Base-by-base conservation (phyloP, 106 monocot genomes). In the Dendrobium catenatum region DNA sequence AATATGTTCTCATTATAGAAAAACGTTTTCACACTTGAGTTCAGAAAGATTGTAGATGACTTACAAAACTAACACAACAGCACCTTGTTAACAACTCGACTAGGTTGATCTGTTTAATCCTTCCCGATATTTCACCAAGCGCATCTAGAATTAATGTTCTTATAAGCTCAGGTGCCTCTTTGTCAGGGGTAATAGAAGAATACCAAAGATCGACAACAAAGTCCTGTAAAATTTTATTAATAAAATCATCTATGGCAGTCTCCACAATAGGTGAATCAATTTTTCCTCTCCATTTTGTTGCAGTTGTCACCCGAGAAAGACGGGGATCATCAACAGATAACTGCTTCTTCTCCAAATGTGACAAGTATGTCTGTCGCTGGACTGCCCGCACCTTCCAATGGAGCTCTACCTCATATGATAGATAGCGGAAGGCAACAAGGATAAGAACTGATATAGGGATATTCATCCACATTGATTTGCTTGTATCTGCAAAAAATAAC, bases 401-500 rank as follows among this genome's bases (percentile, higher is more conserved):
- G 59, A 99, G 48, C 74, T 95, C 95, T 79, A 93, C 83, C 75
- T 93, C 87, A 85, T 91, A 89, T 29, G 90, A 99, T 55, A 99
- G 82, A 83, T 89, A 95, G 2, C 95, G 93, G 26, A 95, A 82
- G 58, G 83, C 88, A 74, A 83, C 55, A 75, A 99, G 84, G 73
- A 99, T 91, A 31, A 99, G 88, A 81, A 95, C 68, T 86, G 99
- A 89, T 78, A 99, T 89, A 76, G 99, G 99, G 73, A 95, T 76
- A 85, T 99, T 99, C 61, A 80, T 90, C 99, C 91, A 99, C 99
- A 99, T 95, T 33, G 95, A 99, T 85, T 99, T 99, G 81, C 99
- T 99, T 70, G 99, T 99, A 82, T 99, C 99, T 99, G 90, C 61
- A 49, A 33, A 58, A 10, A 68, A 68, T 33, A 68, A 80, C 8